Base-by-base conservation (phyloP, 257 asterid species). In the Lantana camara region DNA sequence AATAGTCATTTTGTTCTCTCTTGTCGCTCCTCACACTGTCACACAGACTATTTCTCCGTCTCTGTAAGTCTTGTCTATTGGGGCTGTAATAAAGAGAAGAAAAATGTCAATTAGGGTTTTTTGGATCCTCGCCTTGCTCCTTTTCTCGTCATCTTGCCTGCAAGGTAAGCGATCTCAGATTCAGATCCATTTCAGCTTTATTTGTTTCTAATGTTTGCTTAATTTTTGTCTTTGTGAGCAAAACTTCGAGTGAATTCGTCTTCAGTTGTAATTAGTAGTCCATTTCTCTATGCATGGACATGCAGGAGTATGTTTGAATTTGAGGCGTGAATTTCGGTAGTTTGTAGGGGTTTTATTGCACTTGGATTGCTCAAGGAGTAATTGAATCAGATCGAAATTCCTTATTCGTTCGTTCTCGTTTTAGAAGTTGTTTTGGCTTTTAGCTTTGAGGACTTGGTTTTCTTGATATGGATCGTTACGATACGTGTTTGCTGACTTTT, bases 21-120 rank as follows among this genome's bases (percentile, higher is more conserved):
- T 59, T 40, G 60, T 49, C 70, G 41, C 68, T 17, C 61, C 32
- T 63, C 15, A 44, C 22, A 44, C 49, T 29, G n/a, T n/a, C 69
- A 44, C 85, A 27, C 27, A 22, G 60, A 17, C 70, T 45, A 47
- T 17, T 51, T 48, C 63, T 41, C 64, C 21, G 40, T 44, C 68
- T 29, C 30, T n/a, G 21, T 46, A 16, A 42, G 56, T 45, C 44
- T 54, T 2, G 55, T 63, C 21, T 42, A 50, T 35, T 35, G 40
- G 73, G 72, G 67, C 48, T 41, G 34, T 30, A 53, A 41, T 32
- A 37, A 58, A 44, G 30, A 34, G 44, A 21, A 30, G 50, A 61
- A 63, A 47, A 67, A 83, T 89, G 96, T 23, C 80, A 66, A 73
- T 82, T 79, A 85, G 96, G 96, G 91, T 68, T 80, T 74, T 83